Evolutionary conservation across 345 rosid species (phyloP), one percentile per base, ranked within the genome.

Genomic region (Eucalyptus victrix): DNA sequence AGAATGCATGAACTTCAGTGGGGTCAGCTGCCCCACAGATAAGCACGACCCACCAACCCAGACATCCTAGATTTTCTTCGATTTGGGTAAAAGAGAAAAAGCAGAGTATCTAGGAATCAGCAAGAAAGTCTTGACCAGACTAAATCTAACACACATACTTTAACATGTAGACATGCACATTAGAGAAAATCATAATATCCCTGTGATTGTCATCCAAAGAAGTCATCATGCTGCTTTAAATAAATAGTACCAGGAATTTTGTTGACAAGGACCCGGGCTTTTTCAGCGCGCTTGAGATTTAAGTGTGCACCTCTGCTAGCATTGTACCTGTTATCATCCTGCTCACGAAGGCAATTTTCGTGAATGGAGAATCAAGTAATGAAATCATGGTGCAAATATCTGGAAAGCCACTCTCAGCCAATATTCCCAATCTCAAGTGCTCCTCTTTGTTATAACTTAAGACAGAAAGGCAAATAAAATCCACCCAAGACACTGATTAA

Each of bases 231-330:
- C 85, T 76, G 47, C 47, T 76, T 40, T 40, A 76, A 76, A 40
- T 40, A 76, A 76, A 76, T 76, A 76, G 85, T 96, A 97, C 99
- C 98, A 87, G 99, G 98, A 92, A 98, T 98, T 95, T 96, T 97
- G 95, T 95, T 98, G 72, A 98, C 99, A 91, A 98, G 91, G 90
- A 96, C 90, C 72, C 99, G 93, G 60, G 99, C 99, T 91, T 96
- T 97, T 91, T 98, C 99, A 49, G 99, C 99, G 49, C 99, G 99
- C 95, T 98, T 98, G 94, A 98, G 99, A 93, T 98, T 98, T 91
- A 97, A 93, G 88, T 98, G 99, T 7, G 99, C 99, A 34, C 99
- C 99, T 93, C 99, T 94, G 92, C 99, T 96, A 34, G 99, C 97
- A 88, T 94, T 97, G 86, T 98, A 98, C 95, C 99, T 95, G 93